These are phyloP conservation scores for Coemansia sp. DNA, from an alignment of 192 early-diverging fungal genomes.

Conservation along the genomic window DNA sequence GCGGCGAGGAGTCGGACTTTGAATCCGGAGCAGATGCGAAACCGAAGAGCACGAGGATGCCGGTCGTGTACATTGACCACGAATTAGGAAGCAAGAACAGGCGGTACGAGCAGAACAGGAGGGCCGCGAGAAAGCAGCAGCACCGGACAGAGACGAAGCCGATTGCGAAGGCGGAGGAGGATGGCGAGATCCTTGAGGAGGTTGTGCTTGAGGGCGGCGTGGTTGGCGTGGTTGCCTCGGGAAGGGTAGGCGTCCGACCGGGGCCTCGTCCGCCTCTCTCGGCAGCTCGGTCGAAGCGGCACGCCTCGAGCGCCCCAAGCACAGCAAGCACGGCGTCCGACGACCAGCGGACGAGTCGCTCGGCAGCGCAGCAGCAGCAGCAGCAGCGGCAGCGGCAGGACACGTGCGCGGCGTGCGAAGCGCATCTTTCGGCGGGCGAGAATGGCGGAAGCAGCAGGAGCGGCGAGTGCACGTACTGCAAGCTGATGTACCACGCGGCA, in stretches of 20 bases:
- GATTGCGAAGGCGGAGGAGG: not conserved
- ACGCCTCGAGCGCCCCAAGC: not conserved
- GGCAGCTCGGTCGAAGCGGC: not conserved
- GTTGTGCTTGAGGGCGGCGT: not conserved
- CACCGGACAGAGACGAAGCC: not conserved
- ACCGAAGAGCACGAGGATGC: not conserved
- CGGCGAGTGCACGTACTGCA: conserved; percentile 11
- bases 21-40: not conserved
- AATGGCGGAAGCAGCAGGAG: not conserved
- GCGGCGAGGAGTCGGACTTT: not conserved
- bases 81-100: not conserved
- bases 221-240: not conserved
- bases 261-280: not conserved
- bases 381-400: not conserved
- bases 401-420: not conserved
- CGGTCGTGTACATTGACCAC: conserved; percentile 23
- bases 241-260: not conserved
- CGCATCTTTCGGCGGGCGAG: not conserved
- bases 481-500: conserved; percentile 11
- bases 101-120: not conserved
- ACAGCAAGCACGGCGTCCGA: not conserved
- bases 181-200: not conserved
- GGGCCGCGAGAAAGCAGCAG: not conserved
- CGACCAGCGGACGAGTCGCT: not conserved
- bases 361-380: too few relatives aligned